A percentile compares a stretch with the other conserved stretches of the same genome.
phyloP scores from a whole-genome alignment of 2,329 filamentous ascomycete genomes.

The Colletotrichum lentis region DNA sequence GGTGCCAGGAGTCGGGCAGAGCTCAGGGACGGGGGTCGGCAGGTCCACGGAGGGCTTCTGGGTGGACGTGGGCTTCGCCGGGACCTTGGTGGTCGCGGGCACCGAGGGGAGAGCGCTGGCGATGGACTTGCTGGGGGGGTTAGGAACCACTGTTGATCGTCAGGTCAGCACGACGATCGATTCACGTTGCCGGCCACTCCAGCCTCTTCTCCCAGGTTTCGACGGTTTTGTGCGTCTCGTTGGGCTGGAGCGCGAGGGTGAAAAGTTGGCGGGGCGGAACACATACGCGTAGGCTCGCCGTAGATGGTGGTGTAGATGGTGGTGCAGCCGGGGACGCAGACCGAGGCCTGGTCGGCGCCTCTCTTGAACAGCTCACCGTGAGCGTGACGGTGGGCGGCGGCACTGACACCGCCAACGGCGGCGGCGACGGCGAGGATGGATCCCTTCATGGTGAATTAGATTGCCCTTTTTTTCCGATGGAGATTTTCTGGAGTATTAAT shows the following conservation, averaged over 20 bases:
- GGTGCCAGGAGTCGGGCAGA: conserved; percentile 71
- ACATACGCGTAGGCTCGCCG: conserved; percentile 71
- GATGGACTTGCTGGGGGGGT: conserved; percentile 46
- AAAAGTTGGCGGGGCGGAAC: not conserved
- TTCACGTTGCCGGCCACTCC: not conserved
- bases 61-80: conserved; percentile 48
- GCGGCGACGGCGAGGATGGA: conserved; percentile 71
- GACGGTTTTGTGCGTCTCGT: not conserved
- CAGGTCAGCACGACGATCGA: conserved; percentile 14
- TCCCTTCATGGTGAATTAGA: conserved; percentile 74
- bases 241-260: too few species aligned
- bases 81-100: conserved; percentile 41
- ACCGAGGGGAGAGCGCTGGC: conserved; percentile 42
- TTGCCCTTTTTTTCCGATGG: conserved; percentile 42
- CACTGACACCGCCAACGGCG: conserved; percentile 65
- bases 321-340: conserved; percentile 71
- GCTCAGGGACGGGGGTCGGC: conserved; percentile 61
- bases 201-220: not conserved
- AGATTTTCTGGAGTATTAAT: conserved; percentile 45
- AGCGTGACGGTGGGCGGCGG: conserved; percentile 67
- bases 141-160: conserved; percentile 49
- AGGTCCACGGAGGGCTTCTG: conserved; percentile 56
- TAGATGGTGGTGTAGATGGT: conserved; percentile 77
- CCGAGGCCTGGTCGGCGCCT: conserved; percentile 51
- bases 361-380: conserved; percentile 68